These are phyloP conservation scores for Termitomyces eurrhizus DNA, from an alignment of 768 basidiomycete species.

Conservation along the genomic window DNA sequence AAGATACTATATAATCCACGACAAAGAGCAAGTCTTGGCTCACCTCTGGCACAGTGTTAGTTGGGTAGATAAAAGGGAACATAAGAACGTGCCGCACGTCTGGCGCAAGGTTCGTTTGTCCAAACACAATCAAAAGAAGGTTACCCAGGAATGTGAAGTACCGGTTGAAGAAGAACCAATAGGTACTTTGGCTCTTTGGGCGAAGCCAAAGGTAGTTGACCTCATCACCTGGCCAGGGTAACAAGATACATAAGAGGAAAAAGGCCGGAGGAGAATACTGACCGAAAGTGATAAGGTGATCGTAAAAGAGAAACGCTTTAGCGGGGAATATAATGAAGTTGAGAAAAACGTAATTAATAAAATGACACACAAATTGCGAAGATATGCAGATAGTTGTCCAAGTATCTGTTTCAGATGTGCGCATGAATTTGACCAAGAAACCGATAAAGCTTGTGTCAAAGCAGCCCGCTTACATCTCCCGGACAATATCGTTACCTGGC, in stretches of 20 bases:
- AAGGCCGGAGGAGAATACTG: not conserved
- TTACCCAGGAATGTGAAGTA: conserved; percentile 42
- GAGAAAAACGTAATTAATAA: not conserved
- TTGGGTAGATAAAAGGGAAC: not conserved
- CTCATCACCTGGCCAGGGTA: conserved; percentile 28
- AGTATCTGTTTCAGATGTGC: conserved; percentile 12
- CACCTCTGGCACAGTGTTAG: conserved; percentile 13
- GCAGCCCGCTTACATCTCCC: conserved; percentile 5
- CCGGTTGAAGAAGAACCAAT: conserved; percentile 46
- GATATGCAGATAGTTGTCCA: conserved; percentile 28
- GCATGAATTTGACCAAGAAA: not conserved
- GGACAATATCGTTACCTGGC: conserved; percentile 23
- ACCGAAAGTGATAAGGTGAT: conserved; percentile 35
- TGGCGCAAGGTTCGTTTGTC: conserved; percentile 22
- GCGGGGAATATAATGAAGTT: not conserved
- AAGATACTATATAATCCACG: not conserved
- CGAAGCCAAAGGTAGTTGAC: conserved; percentile 41
- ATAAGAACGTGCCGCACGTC: conserved; percentile 16
- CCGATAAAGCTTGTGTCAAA: not conserved
- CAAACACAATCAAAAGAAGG: conserved; percentile 25
- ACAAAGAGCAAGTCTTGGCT: not conserved
- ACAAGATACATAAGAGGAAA: not conserved
- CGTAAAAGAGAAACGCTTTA: conserved; percentile 36
- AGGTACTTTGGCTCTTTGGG: conserved; percentile 32
- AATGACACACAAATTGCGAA: conserved; percentile 29